Evolutionary conservation across 1,284 basidiomycete genomes (phyloP).

Genomic region (Ganoderma meredithae): DNA sequence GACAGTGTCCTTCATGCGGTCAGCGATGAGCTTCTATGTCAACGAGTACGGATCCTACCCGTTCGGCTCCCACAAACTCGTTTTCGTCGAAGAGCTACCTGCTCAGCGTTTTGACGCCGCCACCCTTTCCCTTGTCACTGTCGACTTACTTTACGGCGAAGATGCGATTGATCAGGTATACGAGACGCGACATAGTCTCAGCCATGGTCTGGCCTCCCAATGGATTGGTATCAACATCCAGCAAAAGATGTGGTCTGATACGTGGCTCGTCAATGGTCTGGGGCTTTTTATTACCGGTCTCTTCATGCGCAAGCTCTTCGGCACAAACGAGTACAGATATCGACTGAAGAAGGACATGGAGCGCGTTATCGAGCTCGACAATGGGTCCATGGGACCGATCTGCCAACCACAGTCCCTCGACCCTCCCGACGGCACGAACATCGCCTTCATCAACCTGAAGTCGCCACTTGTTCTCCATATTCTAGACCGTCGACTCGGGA

Average conservation of each 20-base stretch:
- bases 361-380: constrained; percentile 89
- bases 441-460: constrained; percentile 95
- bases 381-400: constrained; percentile 91
- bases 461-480: constrained; percentile 96
- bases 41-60: constrained; percentile 97
- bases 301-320: constrained; percentile 88
- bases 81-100: constrained; percentile 93
- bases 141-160: constrained; percentile 88
- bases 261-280: constrained; percentile 95
- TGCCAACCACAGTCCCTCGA: constrained; percentile 89
- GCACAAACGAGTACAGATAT: constrained; percentile 98
- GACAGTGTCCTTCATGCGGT: constrained; percentile 82
- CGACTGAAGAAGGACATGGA: constrained; percentile 97
- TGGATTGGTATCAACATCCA: constrained; percentile 99
- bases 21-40: constrained; percentile 92
- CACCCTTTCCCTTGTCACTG: constrained; percentile 83
- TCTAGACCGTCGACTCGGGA: constrained; percentile 91
- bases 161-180: constrained; percentile 94
- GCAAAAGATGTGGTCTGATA: constrained; percentile 93
- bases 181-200: constrained; percentile 87
- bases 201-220: constrained; percentile 92
- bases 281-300: constrained; percentile 91
- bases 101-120: constrained; percentile 84
- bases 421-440: constrained; percentile 78
- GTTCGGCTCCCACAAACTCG: constrained; percentile 93